These are phyloP conservation scores for Acer yangbiense DNA, from an alignment of 345 rosid genomes.

Conservation along the genomic window DNA sequence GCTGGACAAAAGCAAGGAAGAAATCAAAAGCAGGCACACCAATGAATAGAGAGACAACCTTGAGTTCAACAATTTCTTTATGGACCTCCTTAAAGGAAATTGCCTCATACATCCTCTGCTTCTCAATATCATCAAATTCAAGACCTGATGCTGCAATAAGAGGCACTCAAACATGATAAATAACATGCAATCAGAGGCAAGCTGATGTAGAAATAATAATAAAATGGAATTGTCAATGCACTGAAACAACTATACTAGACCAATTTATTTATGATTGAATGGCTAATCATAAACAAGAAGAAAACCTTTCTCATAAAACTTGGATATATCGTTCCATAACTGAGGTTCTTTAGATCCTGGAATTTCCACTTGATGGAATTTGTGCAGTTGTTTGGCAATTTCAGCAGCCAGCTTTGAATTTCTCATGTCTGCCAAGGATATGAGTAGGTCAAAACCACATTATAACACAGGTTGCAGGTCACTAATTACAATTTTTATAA, in stretches of 20 bases:
- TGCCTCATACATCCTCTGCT: conserved; percentile 58
- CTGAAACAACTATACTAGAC: background rate
- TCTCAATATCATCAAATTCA: conserved; percentile 68
- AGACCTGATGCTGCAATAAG: conserved; percentile 72
- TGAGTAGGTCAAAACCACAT: conserved; percentile 3
- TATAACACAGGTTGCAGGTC: conserved; percentile 8
- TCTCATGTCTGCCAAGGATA: conserved; percentile 69
- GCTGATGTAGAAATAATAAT: background rate
- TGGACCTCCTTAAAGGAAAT: conserved; percentile 73
- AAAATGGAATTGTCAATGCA: background rate
- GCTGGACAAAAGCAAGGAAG: conserved; percentile 12
- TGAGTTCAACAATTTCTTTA: conserved; percentile 68
- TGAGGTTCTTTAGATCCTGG: conserved; percentile 95
- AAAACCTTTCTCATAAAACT: conserved; percentile 82
- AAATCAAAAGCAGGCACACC: conserved; percentile 11
- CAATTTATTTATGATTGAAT: background rate
- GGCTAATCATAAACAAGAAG: background rate
- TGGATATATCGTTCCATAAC: conserved; percentile 82
- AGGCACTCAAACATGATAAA: conserved; percentile 20
- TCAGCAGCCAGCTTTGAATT: conserved; percentile 74
- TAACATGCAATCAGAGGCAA: background rate
- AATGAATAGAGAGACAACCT: conserved; percentile 46
- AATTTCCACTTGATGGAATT: conserved; percentile 79
- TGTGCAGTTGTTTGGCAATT: conserved; percentile 82
- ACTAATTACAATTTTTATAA: background rate